A percentile compares a stretch with the other conserved stretches of the same genome.
These are phyloP conservation scores for Ustilago loliicola DNA, from an alignment of 1,284 basidiomycete species.

Conservation along the genomic window DNA sequence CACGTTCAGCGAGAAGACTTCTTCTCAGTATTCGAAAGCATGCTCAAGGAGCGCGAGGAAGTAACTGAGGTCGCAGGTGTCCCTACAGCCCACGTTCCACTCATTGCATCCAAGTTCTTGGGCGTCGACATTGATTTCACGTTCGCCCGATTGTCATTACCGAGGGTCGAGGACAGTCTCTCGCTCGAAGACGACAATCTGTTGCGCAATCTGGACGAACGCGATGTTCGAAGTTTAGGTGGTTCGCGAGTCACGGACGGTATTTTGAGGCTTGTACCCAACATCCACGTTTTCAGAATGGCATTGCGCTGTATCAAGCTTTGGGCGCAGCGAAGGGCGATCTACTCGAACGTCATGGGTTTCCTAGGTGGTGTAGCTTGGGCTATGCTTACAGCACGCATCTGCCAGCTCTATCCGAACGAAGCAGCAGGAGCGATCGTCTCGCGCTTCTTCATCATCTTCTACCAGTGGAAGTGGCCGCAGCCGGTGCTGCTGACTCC, in stretches of 20 bases:
- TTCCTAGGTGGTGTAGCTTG: conserved; percentile 98
- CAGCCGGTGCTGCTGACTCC: conserved; percentile 91
- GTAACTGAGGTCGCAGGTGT: conserved; percentile 91
- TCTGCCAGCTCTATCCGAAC: conserved; percentile 98
- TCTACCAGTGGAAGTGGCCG: conserved; percentile 98
- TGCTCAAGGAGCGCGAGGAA: conserved; percentile 88
- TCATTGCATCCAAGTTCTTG: conserved; percentile 90
- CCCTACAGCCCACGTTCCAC: conserved; percentile 93
- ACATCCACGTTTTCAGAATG: conserved; percentile 93
- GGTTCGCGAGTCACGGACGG: conserved; percentile 98
- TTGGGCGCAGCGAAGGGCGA: conserved; percentile 95
- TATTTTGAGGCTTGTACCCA: conserved; percentile 93
- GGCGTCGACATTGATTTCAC: conserved; percentile 95
- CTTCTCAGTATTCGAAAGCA: conserved; percentile 89
- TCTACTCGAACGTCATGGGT: conserved; percentile 98
- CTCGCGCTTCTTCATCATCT: conserved; percentile 95
- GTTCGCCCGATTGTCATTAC: conserved; percentile 86
- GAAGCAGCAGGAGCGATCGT: conserved; percentile 94
- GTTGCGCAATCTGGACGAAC: conserved; percentile 91
- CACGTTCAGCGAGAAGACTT: conserved; percentile 96
- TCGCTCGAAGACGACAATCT: conserved; percentile 91
- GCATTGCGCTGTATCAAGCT: conserved; percentile 95
- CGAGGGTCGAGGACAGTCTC: conserved; percentile 89
- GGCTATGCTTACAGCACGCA: conserved; percentile 97
- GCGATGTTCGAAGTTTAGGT: conserved; percentile 92